Evolutionary conservation across 2,329 filamentous ascomycete species (phyloP), one percentile per base, ranked within the genome.

Genomic region (Botrytis squamosa): DNA sequence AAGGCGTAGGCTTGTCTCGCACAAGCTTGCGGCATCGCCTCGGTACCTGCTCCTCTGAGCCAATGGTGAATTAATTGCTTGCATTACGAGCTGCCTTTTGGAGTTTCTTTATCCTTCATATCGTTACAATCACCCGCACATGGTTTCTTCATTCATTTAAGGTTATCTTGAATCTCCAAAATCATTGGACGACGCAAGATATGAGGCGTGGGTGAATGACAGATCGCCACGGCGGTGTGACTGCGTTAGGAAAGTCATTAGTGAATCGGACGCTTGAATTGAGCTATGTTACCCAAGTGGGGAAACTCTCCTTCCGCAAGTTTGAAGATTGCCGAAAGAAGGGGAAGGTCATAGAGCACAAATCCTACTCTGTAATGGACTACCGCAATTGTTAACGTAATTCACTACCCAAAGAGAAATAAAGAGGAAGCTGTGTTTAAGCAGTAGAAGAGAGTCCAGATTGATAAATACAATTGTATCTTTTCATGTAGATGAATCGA

Each of bases 21-120:
- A 60, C 49, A 72, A 62, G 63, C 42, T 59, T 69, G 64, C 63
- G 40, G 52, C 71, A 52, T 68, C 64, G 64, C 60, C 18, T 16
- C 63, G 55, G 71, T 72, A 72, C 71, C 71, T 72, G 63, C 63
- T 69, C 60, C 71, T 49, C 71, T 72, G 44, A 72, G 71, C 63
- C 33, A 49, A 72, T 72, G 16, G 52, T 60, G 64, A 25, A 40
- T 22, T 60, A 33, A 25, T 29, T 14, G 3, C 22, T 8, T 69
- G n/a, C 38, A 57, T 57, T 57, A 44, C 18, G 52, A 72, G 42
- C 52, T 72, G 71, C 71, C 71, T 72, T 49, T 69, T 46, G 16
- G 3, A 62, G 71, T 46, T 29, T 12, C 38, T 68, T 72, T 20
- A 60, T 52, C 42, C 29, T 67, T n/a, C 29, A 69, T 72, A 57